Percentiles rank a stretch among this genome's conserved stretches.
phyloP scores from a whole-genome alignment of 1,284 basidiomycete species.

The Trichosporon sp. region DNA sequence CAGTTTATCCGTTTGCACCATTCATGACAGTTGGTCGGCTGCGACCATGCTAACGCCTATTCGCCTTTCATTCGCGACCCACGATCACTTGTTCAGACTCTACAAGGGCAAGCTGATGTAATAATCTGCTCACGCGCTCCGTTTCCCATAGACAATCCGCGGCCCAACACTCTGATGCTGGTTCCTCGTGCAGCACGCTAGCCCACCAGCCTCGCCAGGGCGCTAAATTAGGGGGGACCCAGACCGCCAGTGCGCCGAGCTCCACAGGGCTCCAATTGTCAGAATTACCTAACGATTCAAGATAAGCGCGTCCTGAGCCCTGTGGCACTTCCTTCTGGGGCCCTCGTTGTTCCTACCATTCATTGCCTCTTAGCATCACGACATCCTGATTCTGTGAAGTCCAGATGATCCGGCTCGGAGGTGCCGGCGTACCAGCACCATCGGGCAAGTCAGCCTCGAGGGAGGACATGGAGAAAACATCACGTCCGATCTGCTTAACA shows the following conservation, averaged over 20 bases:
- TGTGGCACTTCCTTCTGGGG: conserved; percentile 3
- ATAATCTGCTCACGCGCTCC: background rate
- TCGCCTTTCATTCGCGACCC: background rate
- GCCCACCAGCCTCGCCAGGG: background rate
- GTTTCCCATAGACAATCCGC: background rate
- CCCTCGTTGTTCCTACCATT: background rate
- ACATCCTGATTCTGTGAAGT: background rate
- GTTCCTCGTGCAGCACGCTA: background rate
- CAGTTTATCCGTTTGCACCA: background rate
- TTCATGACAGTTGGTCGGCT: background rate
- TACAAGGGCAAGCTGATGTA: background rate
- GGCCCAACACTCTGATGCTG: background rate
- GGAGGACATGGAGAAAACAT: background rate
- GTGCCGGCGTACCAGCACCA: background rate
- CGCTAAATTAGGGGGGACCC: background rate
- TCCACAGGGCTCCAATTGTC: background rate
- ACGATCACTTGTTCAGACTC: background rate
- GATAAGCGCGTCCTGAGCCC: background rate
- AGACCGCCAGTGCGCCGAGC: background rate
- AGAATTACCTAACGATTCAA: background rate
- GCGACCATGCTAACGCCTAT: background rate
- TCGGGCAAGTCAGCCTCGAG: background rate
- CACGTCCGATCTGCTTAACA: background rate
- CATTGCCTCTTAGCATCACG: background rate
- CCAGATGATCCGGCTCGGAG: background rate